Evolutionary conservation across 768 basidiomycete species (phyloP), one percentile per base, ranked within the genome.

Genomic region (Pleurotus eryngii): DNA sequence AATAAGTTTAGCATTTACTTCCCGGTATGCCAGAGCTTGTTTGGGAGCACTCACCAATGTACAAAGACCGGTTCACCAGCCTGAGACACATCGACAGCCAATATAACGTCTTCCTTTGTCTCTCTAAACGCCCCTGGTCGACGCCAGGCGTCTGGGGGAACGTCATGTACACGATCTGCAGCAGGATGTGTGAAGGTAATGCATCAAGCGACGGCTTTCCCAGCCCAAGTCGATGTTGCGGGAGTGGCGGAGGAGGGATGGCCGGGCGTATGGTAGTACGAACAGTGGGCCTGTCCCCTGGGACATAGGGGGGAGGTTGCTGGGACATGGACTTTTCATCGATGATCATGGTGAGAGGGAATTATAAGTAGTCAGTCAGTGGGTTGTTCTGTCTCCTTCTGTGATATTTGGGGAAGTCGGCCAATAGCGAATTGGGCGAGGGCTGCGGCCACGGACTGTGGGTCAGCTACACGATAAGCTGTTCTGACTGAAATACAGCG

Each of bases 31-130:
- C 40, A 46, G 26, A 37, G 45, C 14, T 46, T 11, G 39, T 6
- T 6, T 20, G 18, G 4, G 20, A 11, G 22, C 20, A 62, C 77
- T 56, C 60, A 84, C 85, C 86, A n/a, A 85, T 77, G 68, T 90
- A 92, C 55, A 91, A 73, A 3, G 81, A 72, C 4, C 80, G 79
- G 64, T 83, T 84, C 43, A 90, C 89, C 37, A 86, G 75, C 37
- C 91, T 75, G 39, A 93, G 76, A 48, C 74, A 73, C 8, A 76
- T 78, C 1, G 79, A 75, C 6, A 93, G 68, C 91, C 91, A 93
- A 54, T 87, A 84, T 8, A 91, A 76, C 0, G 81, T 84, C 74
- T 81, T 82, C 39, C 89, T 75, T 67, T 87, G 87, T 14, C 76
- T 73, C 64, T 83, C 80, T 2, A 77, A 60, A 46, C 70, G 73